Evolutionary conservation across 805 yeast genomes (phyloP), one percentile per base, ranked within the genome.

Genomic region (Saccharomycopsis vini): DNA sequence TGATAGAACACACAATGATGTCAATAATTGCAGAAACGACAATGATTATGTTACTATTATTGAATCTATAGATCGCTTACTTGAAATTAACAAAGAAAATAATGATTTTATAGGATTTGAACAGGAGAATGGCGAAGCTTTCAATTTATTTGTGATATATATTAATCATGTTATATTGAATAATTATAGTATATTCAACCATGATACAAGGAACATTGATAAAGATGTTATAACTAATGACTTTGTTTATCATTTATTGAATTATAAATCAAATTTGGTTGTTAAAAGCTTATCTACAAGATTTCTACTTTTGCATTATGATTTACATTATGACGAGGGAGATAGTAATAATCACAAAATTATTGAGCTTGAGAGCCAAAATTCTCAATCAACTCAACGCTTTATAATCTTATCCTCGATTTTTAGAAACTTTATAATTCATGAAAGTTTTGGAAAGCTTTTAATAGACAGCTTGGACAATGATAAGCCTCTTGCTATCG

Each of bases 381-480:
- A 23, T 36, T 21, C 3, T 13, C n/a, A 7, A 33, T 3, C 16
- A 47, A 15, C 40, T 46, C 24, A 35, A n/a, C n/a, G 47, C 5
- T 56, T 56, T 35, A 28, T 54, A 3, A 30, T 57, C 4, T 50
- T 59, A 20, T 31, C 63, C 12, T 45, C 55, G 2, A 50, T 60
- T 6, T 54, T 56, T 22, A 50, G 50, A 34, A 53, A 51, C 13
- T 39, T 63, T 6, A 40, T 55, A 2, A 39, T 51, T 2, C 66
- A 65, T 44, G 70, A 64, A 46, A 57, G 61, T 34, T 62, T 56
- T 43, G 58, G 54, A 4, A 57, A 57, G 4, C 63, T 53, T 30
- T 9, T 30, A 9, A 30, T 5, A 13, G n/a, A n/a, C n/a, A n/a
- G n/a, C n/a, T n/a, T n/a, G n/a, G n/a, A n/a, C n/a, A 15, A 13